Base-by-base conservation (phyloP, 2,329 filamentous ascomycete genomes). In the Xylaria sp. region DNA sequence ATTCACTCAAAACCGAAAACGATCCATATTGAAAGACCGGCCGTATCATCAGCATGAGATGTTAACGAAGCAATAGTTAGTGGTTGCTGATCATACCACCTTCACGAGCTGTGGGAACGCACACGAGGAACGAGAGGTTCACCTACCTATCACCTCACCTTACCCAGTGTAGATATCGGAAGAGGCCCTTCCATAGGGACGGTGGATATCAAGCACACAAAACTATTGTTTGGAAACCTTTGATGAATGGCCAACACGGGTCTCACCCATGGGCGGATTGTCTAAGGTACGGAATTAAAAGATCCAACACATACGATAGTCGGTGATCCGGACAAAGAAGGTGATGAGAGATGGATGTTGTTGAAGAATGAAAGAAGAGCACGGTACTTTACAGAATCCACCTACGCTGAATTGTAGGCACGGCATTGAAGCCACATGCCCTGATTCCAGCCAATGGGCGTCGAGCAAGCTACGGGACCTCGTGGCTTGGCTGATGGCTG, bases 401-500 rank as follows among this genome's bases (percentile, higher is more conserved):
- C 37, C 8, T 49, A 2, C 47, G 7, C 9, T 30, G 23, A 30
- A 30, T 30, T 30, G 23, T 42, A 42, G 37, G 37, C 37, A 42
- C 13, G 16, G 30, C 18, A 35, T 47, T 7, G 18, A 57, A 58
- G 59, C 59, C 59, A 62, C 54, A 59, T 57, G 57, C 37, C 30
- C 47, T 23, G 4, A 23, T 52, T 42, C 2, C 10, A 47, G 55
- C 62, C 62, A 63, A 63, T 63, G 11, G 11, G 5, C 10, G 5
- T 5, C 4, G n/a, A 50, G 18, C 34, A 13, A 42, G 34, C 30
- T 44, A 56, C 55, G 58, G 55, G 23, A 52, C 55, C 30, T 46
- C 51, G 58, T 61, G 63, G 58, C 61, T 62, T 58, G 52, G 51
- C 54, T 35, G 47, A 52, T 44, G 6, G 49, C 44, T 60, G 58